Evolutionary conservation across 352 stramenopile species (phyloP).

Genomic region (Lagenidium giganteum): DNA sequence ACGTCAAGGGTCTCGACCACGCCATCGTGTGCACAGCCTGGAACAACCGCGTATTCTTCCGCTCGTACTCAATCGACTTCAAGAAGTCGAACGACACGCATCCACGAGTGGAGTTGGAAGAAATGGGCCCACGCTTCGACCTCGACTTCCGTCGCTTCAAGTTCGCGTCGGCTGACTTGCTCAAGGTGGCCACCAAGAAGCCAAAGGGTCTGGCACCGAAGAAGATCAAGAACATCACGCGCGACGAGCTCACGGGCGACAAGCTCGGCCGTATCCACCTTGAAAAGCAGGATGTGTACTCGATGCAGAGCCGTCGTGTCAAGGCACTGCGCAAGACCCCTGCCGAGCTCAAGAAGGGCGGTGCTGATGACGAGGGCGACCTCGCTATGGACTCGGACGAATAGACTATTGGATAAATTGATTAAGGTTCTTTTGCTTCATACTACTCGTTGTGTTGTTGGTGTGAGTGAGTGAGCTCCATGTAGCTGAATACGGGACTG

Average conservation of each 20-base stretch:
- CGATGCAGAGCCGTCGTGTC: conserved; percentile 92
- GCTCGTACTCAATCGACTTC: conserved; percentile 96
- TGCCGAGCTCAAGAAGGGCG: conserved; percentile 66
- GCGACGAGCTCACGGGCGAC: conserved; percentile 96
- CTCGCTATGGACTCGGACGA: conserved; percentile 28
- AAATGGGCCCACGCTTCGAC: conserved; percentile 89
- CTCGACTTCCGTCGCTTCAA: conserved; percentile 93
- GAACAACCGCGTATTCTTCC: conserved; percentile 91
- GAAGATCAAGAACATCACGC: conserved; percentile 98
- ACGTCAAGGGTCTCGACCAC: conserved; percentile 96
- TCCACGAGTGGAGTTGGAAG: conserved; percentile 83
- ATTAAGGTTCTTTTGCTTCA: not conserved
- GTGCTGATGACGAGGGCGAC: conserved; percentile 21
- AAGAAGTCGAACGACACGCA: conserved; percentile 85
- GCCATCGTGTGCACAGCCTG: conserved; percentile 96
- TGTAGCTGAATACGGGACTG: too few species aligned
- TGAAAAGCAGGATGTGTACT: conserved; percentile 96
- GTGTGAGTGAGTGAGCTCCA: not conserved
- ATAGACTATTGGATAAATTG: conserved; percentile 18
- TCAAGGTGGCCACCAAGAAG: conserved; percentile 95
- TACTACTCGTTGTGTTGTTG: not conserved
- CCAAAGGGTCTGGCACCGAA: conserved; percentile 88
- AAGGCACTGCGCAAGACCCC: conserved; percentile 92
- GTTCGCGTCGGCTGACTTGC: conserved; percentile 93
- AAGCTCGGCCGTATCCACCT: conserved; percentile 98